A percentile compares a stretch with the other conserved stretches of the same genome.
phyloP scores from a whole-genome alignment of 2,329 filamentous ascomycete species.

The Dothideomycetes sp. region DNA sequence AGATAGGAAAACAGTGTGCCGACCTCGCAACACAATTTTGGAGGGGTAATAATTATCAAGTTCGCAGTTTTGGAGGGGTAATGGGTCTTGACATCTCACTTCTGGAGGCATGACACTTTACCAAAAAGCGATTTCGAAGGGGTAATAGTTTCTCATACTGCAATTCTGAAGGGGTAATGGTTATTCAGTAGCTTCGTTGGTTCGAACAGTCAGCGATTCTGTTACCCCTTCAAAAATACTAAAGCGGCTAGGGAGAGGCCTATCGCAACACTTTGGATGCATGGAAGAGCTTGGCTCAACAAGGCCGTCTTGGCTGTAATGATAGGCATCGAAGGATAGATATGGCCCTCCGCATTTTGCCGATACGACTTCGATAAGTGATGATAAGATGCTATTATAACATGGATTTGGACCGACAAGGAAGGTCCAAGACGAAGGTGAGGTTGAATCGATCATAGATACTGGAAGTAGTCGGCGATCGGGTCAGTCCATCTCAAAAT shows the following conservation, averaged over 20 bases:
- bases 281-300: conserved; percentile 6
- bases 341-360: too few relatives aligned
- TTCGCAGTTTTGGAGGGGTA: background rate
- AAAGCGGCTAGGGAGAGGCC: background rate
- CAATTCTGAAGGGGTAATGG: conserved; percentile 7
- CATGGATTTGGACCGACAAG: too few relatives aligned
- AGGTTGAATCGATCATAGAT: too few relatives aligned
- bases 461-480: too few relatives aligned
- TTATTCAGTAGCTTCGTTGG: background rate
- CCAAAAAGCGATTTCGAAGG: background rate
- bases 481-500: too few relatives aligned
- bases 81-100: background rate
- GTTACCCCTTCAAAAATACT: conserved; percentile 7
- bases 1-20: too few relatives aligned
- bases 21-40: background rate
- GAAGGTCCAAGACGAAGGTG: too few relatives aligned
- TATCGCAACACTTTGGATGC: conserved; percentile 2
- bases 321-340: too few relatives aligned
- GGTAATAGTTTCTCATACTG: background rate
- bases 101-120: background rate
- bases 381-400: too few relatives aligned
- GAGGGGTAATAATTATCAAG: background rate
- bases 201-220: background rate
- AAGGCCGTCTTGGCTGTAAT: too few relatives aligned
- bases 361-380: too few relatives aligned